Percentiles rank a stretch among this genome's conserved stretches.
These are phyloP conservation scores for Trifolium dubium DNA, from an alignment of 306 rosid genomes.

Conservation along the genomic window DNA sequence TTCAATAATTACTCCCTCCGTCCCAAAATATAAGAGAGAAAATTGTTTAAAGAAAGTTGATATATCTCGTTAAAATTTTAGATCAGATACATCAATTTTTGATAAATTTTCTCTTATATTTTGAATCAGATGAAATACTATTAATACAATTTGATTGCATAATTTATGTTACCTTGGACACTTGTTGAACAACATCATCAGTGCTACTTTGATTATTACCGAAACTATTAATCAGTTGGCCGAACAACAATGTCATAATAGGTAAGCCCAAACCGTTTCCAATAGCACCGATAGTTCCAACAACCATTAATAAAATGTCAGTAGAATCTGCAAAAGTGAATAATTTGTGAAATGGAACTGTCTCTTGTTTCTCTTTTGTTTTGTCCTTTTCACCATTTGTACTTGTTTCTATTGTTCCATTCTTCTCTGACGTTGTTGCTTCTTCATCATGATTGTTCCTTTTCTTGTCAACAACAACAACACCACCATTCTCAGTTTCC, in stretches of 20 bases:
- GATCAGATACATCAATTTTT: no score
- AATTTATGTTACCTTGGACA: constrained; percentile 60
- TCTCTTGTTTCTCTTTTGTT: constrained; percentile 48
- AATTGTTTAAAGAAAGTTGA: no score
- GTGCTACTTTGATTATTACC: constrained; percentile 57
- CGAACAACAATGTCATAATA: constrained; percentile 73
- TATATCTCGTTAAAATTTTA: no score
- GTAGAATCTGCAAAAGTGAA: constrained; percentile 79
- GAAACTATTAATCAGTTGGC: constrained; percentile 64
- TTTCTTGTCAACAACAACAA: constrained; percentile 19
- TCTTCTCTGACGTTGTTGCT: constrained; percentile 43
- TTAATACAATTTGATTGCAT: no score
- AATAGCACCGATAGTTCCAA: constrained; percentile 72
- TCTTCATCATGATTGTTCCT: constrained; percentile 30
- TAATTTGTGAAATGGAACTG: constrained; percentile 67
- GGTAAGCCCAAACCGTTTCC: constrained; percentile 77
- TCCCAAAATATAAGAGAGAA: no score
- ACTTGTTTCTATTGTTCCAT: constrained; percentile 36
- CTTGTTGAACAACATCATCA: constrained; percentile 48
- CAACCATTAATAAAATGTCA: constrained; percentile 62
- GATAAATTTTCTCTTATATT: no score
- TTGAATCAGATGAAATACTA: no score
- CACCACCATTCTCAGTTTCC: constrained; percentile 35
- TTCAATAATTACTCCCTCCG: no score
- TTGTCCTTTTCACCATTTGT: constrained; percentile 43